phyloP scores from a whole-genome alignment of 2,329 filamentous ascomycete species.

The Fusarium udum region DNA sequence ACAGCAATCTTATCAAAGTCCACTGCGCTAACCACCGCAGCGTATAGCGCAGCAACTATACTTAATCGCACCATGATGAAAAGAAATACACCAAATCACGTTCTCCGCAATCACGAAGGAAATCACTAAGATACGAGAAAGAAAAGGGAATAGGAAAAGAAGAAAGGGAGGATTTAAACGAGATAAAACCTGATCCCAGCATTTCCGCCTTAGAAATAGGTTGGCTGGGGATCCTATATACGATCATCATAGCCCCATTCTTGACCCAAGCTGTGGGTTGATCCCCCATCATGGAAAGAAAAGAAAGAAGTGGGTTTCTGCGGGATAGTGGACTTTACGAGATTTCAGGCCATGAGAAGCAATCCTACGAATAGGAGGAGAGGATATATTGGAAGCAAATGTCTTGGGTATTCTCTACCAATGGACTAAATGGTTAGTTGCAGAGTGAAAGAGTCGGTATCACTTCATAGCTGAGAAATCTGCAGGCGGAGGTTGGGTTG shows the following conservation, averaged over 20 bases:
- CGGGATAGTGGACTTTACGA: constrained; percentile 20
- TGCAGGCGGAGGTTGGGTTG: not conserved
- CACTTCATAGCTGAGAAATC: not conserved
- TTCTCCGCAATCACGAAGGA: constrained; percentile 22
- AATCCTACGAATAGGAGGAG: not conserved
- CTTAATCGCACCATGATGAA: constrained; percentile 50
- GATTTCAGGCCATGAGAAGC: not conserved
- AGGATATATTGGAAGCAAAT: not conserved
- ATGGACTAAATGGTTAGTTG: not conserved
- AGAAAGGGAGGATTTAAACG: constrained; percentile 1
- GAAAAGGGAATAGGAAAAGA: not conserved
- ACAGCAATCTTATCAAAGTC: constrained; percentile 36
- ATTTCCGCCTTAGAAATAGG: not conserved
- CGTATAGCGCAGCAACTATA: constrained; percentile 49
- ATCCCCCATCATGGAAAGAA: constrained; percentile 13
- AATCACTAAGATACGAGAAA: constrained; percentile 1
- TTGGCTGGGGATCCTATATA: constrained; percentile 23
- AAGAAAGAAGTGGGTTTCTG: constrained; percentile 19
- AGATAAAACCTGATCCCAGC: not conserved
- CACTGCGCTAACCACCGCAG: constrained; percentile 46
- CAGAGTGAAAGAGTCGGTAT: not conserved
- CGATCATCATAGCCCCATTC: constrained; percentile 16
- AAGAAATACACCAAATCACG: not conserved
- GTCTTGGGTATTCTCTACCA: not conserved
- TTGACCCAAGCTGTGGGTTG: constrained; percentile 3